phyloP scores from a whole-genome alignment of 106 monocot genomes.

The Apostasia shenzhenica region DNA sequence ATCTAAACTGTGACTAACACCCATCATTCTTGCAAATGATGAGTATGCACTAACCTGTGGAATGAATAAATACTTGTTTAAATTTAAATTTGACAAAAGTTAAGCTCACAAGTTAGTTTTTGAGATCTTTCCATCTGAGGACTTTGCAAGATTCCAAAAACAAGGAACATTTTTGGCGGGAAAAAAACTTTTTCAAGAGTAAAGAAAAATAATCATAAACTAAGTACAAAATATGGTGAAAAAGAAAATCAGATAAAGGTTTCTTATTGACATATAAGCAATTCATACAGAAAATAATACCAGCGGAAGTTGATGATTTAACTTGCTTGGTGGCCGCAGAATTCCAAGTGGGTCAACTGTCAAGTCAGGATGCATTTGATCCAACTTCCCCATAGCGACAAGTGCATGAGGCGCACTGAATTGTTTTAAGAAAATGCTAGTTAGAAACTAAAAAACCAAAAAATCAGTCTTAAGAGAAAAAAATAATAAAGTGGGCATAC shows the following conservation, averaged over 20 bases:
- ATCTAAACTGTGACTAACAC: conserved; percentile 33
- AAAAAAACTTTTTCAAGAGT: too few relatives aligned
- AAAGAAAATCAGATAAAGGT: too few relatives aligned
- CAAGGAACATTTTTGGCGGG: too few relatives aligned
- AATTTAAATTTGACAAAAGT: not conserved
- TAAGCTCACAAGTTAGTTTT: not conserved
- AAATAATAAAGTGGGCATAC: conserved; percentile 17
- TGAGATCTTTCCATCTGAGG: not conserved
- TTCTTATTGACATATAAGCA: not conserved
- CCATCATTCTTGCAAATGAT: conserved; percentile 60
- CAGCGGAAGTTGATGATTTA: conserved; percentile 84
- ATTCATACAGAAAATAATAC: conserved; percentile 25
- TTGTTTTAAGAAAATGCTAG: conserved; percentile 1
- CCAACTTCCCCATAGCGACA: conserved; percentile 80
- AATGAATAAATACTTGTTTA: not conserved
- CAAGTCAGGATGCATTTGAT: conserved; percentile 82
- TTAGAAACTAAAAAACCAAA: not conserved
- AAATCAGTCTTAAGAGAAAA: not conserved
- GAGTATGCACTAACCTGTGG: conserved; percentile 93
- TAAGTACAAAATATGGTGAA: too few relatives aligned
- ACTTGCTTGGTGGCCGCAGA: conserved; percentile 58
- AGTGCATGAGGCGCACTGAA: conserved; percentile 84
- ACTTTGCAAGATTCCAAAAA: too few relatives aligned
- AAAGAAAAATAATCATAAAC: too few relatives aligned
- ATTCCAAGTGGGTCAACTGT: conserved; percentile 71